Conservation (phyloP, 2,329 filamentous ascomycete species). For the Fusarium sp. region DNA sequence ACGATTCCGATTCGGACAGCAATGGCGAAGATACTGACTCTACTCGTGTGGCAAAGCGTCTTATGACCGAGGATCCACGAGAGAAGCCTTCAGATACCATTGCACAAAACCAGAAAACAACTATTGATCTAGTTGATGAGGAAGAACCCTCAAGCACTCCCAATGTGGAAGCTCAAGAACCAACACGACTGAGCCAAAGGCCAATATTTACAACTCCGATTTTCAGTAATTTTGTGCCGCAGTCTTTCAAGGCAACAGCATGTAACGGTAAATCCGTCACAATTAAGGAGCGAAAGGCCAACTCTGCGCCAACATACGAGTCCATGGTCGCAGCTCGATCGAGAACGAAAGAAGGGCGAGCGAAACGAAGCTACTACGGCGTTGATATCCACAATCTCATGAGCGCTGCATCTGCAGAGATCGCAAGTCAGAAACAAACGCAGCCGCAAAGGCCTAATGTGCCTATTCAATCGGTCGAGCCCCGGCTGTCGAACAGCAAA, state of each 20-base stretch:
- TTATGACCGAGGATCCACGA: slow-evolving; percentile 43
- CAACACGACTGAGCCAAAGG: slow-evolving; percentile 32
- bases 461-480: slow-evolving; percentile 55
- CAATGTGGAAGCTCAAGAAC: neutral
- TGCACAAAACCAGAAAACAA: neutral
- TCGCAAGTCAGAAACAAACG: slow-evolving; percentile 48
- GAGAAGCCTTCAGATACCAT: slow-evolving; percentile 4
- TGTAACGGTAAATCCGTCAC: slow-evolving; percentile 65
- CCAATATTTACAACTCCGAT: slow-evolving; percentile 43
- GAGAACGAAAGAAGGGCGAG: slow-evolving; percentile 70
- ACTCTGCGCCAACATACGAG: slow-evolving; percentile 65
- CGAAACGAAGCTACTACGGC: slow-evolving; percentile 84
- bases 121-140: neutral
- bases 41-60: slow-evolving; percentile 42
- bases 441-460: slow-evolving; percentile 41
- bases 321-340: slow-evolving; percentile 73
- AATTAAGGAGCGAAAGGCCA: slow-evolving; percentile 62
- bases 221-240: slow-evolving; percentile 36
- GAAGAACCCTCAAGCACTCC: neutral
- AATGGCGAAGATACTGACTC: neutral
- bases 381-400: slow-evolving; percentile 89
- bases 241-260: slow-evolving; percentile 56
- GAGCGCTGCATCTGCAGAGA: slow-evolving; percentile 71
- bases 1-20: slow-evolving; percentile 46
- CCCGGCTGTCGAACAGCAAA: slow-evolving; percentile 40